Conservation (phyloP, 2,329 filamentous ascomycete genomes). For the Xylariaceae sp. region DNA sequence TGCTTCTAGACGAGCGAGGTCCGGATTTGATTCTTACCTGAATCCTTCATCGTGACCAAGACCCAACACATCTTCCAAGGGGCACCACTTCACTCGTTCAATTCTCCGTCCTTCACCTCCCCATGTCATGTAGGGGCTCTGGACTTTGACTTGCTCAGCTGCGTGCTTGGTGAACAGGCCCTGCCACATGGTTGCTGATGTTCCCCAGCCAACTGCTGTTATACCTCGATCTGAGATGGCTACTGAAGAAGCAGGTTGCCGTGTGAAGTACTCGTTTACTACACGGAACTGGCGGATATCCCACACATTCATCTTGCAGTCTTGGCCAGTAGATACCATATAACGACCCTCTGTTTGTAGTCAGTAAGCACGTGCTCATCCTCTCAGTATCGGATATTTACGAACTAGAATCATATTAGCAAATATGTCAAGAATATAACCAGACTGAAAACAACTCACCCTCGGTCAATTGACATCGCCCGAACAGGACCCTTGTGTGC, state of each 20-base stretch:
- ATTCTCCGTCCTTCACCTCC: constrained; percentile 77
- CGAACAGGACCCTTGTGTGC: constrained; percentile 87
- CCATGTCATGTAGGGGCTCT: constrained; percentile 90
- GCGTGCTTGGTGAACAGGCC: constrained; percentile 74
- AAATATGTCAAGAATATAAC: background rate
- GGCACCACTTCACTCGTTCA: constrained; percentile 84
- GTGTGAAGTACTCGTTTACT: constrained; percentile 81
- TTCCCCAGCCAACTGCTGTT: constrained; percentile 87
- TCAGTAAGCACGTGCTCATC: constrained; percentile 10
- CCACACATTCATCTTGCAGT: constrained; percentile 49
- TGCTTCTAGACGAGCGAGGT: constrained; percentile 37
- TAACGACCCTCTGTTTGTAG: constrained; percentile 65
- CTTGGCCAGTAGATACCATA: constrained; percentile 87
- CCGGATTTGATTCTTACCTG: constrained; percentile 37
- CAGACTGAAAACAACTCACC: constrained; percentile 6
- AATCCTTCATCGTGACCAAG: constrained; percentile 82
- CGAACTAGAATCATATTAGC: constrained; percentile 11
- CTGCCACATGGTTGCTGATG: constrained; percentile 84
- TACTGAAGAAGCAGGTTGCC: constrained; percentile 74
- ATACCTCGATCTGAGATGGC: constrained; percentile 85
- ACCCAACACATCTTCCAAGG: constrained; percentile 88
- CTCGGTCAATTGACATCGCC: constrained; percentile 73
- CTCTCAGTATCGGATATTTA: background rate
- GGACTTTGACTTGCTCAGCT: constrained; percentile 69
- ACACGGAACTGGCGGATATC: constrained; percentile 92